Evolutionary conservation across 2,329 filamentous ascomycete species (phyloP), one percentile per base, ranked within the genome.

Genomic region (Ceratocystis lukuohia): DNA sequence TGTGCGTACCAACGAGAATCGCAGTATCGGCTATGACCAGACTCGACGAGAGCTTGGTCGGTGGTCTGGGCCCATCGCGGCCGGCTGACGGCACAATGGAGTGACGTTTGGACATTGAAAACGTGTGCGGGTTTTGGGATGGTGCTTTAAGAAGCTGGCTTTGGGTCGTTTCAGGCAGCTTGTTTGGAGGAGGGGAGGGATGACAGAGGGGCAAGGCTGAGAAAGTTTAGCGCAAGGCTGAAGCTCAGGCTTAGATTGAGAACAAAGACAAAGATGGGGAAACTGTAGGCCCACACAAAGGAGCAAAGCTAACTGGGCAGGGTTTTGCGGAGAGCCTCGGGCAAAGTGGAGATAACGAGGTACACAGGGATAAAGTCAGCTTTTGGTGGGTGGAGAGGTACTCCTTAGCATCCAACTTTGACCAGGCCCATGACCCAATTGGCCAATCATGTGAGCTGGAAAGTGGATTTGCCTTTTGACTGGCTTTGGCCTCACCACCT

Each of bases 1-100:
- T 86, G 73, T 95, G 83, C 1, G 83, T 85, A 69, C 94, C 94
- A 20, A 79, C 84, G 20, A 88, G 77, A 20, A 83, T 76, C 10
- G 85, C 84, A 67, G 81, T 81, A 70, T 87, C 84, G 72, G 84
- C 82, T 67, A 88, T 85, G 37, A 79, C 80, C 66, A 86, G 76
- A 20, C 80, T 80, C 0, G 82, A 82, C 20, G 84, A 83, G 73
- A 88, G 82, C 71, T 82, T 80, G 63, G 85, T 81, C 1, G 85
- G 85, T 0, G 84, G 81, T 71, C 82, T 84, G 1, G 84, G 83
- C 12, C 80, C 62, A 64, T 80, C 78, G 46, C 78, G 75, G 65
- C 81, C 79, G 69, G 79, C 74, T 25, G 81, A 76, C 12, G 84
- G 81, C 67, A 83, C 74, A 71, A 82, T 78, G 0, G 84, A 86